These are phyloP conservation scores for Thelonectria rubi DNA, from an alignment of 2,329 filamentous ascomycete species.

Conservation along the genomic window DNA sequence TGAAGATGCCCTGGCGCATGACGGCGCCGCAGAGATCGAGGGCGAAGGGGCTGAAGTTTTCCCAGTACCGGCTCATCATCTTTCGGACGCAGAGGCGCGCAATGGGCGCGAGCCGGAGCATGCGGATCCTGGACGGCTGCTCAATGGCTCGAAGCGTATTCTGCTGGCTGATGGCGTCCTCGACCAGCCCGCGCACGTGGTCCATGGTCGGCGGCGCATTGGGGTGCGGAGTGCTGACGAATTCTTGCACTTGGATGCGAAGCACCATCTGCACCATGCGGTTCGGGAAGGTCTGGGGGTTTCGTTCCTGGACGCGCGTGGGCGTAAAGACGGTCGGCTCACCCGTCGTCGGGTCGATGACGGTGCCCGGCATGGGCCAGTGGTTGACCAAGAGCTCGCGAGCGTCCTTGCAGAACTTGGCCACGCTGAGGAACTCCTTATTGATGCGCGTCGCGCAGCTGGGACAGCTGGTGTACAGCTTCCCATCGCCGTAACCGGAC, in stretches of 20 bases:
- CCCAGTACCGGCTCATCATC: conserved; percentile 78
- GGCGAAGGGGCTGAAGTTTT: conserved; percentile 70
- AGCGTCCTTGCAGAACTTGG: conserved; percentile 67
- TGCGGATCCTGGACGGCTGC: conserved; percentile 24
- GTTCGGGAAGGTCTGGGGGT: conserved; percentile 64
- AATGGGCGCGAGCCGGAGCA: conserved; percentile 10
- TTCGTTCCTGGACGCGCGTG: neutral
- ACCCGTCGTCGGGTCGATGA: conserved; percentile 65
- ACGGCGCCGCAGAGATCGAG: conserved; percentile 73
- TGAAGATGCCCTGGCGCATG: conserved; percentile 71
- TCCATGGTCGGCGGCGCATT: conserved; percentile 56
- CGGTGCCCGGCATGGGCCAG: conserved; percentile 72
- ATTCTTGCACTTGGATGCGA: conserved; percentile 51
- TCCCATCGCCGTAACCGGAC: conserved; percentile 67
- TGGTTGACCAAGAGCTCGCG: conserved; percentile 52
- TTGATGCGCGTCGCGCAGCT: conserved; percentile 60
- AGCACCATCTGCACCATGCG: conserved; percentile 61
- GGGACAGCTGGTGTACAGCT: conserved; percentile 61
- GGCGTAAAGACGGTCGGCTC: conserved; percentile 49
- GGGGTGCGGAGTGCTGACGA: conserved; percentile 45
- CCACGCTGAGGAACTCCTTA: conserved; percentile 64
- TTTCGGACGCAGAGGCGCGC: conserved; percentile 62
- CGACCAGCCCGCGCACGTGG: conserved; percentile 60
- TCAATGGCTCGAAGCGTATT: conserved; percentile 25
- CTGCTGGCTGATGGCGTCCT: conserved; percentile 52